These are phyloP conservation scores for Turnera subulata DNA, from an alignment of 345 rosid genomes.

Conservation along the genomic window DNA sequence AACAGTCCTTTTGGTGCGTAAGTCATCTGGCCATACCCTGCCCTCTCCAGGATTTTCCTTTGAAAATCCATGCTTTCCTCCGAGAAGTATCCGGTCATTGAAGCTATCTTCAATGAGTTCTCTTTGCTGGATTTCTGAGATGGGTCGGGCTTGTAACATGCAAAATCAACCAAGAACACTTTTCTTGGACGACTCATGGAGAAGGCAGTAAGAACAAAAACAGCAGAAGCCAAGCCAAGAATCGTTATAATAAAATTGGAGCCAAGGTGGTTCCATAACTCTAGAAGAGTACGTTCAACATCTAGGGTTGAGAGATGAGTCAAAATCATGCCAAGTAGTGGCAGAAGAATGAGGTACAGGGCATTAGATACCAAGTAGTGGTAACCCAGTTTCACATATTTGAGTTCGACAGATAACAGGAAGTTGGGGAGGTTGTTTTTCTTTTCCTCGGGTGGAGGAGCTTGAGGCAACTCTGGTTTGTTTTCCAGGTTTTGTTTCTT, in stretches of 20 bases:
- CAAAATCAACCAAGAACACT: slow-evolving; percentile 17
- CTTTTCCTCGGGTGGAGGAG: slow-evolving; percentile 3
- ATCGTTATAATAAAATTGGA: not conserved
- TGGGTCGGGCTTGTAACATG: slow-evolving; percentile 20
- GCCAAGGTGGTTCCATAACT: slow-evolving; percentile 1
- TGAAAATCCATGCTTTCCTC: slow-evolving; percentile 17
- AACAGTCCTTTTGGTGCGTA: slow-evolving; percentile 10
- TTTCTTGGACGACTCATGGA: slow-evolving; percentile 4
- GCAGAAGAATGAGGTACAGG: slow-evolving; percentile 12
- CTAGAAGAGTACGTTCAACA: not conserved
- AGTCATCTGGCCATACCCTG: slow-evolving; percentile 18
- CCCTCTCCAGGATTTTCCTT: slow-evolving; percentile 14
- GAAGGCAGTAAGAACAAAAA: not conserved
- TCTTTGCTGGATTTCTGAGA: not conserved
- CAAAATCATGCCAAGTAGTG: not conserved
- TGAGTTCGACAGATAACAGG: slow-evolving; percentile 25
- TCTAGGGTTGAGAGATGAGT: not conserved
- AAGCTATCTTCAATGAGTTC: not conserved
- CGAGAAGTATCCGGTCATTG: not conserved
- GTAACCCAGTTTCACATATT: slow-evolving; percentile 39
- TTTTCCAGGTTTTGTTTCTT: slow-evolving; percentile 2
- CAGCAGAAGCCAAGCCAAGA: no score
- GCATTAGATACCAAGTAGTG: slow-evolving; percentile 27
- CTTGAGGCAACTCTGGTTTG: not conserved
- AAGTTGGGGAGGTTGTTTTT: slow-evolving; percentile 24